These are phyloP conservation scores for Nemania diffusa DNA, from an alignment of 2,329 filamentous ascomycete species.

Conservation along the genomic window DNA sequence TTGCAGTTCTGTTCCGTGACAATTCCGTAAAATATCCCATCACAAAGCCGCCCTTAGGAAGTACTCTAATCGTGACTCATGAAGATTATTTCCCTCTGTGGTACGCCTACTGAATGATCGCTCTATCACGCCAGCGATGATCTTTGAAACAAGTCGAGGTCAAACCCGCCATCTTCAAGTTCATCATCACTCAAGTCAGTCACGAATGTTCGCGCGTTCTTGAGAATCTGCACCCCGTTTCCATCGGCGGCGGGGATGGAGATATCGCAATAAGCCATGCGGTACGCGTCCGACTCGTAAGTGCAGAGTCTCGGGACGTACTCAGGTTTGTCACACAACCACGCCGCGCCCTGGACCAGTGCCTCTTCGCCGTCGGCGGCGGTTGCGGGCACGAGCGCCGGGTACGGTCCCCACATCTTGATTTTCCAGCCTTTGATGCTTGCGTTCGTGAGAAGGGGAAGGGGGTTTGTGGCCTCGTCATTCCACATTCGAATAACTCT, in stretches of 20 bases:
- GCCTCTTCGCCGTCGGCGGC: conserved; percentile 7
- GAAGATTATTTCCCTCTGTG: no score
- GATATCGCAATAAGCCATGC: conserved; percentile 38
- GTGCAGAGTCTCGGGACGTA: conserved; percentile 27
- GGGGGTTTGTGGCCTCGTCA: no score
- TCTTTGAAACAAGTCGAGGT: conserved; percentile 9
- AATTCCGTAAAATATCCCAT: no score
- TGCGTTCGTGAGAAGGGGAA: conserved; percentile 14
- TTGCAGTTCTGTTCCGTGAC: no score
- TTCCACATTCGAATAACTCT: accelerated
- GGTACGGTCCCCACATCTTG: conserved; percentile 37
- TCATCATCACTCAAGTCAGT: not conserved
- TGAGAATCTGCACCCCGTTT: conserved; percentile 14
- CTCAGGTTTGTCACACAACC: conserved; percentile 37
- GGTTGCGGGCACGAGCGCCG: conserved; percentile 36
- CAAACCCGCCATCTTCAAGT: conserved; percentile 34
- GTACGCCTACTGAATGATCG: no score
- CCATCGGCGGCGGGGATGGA: not conserved
- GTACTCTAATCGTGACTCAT: no score
- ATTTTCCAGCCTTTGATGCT: conserved; percentile 38
- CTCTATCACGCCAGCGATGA: no score
- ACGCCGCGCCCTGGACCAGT: conserved; percentile 39
- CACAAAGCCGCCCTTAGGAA: no score
- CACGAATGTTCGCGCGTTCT: conserved; percentile 40
- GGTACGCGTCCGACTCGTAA: conserved; percentile 39